A percentile compares a stretch with the other conserved stretches of the same genome.
phyloP scores from a whole-genome alignment of 257 asterid species.

The Solanum neorickii region DNA sequence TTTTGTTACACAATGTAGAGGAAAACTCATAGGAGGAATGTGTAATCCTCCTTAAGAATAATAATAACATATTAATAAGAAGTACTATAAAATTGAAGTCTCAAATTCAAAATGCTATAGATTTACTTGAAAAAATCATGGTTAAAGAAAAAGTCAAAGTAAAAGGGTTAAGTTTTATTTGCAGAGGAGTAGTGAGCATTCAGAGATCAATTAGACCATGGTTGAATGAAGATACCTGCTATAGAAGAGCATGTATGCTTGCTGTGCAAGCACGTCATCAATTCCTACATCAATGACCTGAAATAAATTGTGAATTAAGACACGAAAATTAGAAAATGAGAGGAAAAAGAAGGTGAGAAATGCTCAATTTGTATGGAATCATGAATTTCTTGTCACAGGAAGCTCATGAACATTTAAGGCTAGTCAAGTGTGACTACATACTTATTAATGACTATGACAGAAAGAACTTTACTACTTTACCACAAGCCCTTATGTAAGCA shows the following conservation, averaged over 20 bases:
- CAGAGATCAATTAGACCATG: not conserved
- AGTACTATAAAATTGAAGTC: not conserved
- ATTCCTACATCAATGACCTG: slow-evolving; percentile 58
- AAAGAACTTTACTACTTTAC: not conserved
- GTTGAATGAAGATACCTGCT: slow-evolving; percentile 48
- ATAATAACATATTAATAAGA: not conserved
- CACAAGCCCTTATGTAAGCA: not conserved
- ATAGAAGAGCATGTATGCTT: slow-evolving; percentile 92
- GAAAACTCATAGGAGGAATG: not conserved
- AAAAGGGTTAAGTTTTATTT: not conserved
- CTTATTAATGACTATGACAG: not conserved
- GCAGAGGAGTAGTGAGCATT: not conserved
- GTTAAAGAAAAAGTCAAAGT: not conserved
- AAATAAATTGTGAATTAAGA: not conserved
- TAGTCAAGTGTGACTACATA: not conserved
- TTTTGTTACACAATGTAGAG: not conserved
- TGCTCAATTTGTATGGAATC: not conserved
- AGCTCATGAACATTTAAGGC: not conserved
- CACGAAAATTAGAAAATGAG: not conserved
- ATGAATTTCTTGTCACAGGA: not conserved
- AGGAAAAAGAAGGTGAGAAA: not conserved
- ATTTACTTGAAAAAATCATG: not conserved
- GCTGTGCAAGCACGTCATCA: slow-evolving; percentile 85
- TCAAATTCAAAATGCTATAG: not conserved
- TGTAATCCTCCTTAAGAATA: not conserved